Evolutionary conservation across 805 yeast species (phyloP).

Genomic region (Candida caryicola): DNA sequence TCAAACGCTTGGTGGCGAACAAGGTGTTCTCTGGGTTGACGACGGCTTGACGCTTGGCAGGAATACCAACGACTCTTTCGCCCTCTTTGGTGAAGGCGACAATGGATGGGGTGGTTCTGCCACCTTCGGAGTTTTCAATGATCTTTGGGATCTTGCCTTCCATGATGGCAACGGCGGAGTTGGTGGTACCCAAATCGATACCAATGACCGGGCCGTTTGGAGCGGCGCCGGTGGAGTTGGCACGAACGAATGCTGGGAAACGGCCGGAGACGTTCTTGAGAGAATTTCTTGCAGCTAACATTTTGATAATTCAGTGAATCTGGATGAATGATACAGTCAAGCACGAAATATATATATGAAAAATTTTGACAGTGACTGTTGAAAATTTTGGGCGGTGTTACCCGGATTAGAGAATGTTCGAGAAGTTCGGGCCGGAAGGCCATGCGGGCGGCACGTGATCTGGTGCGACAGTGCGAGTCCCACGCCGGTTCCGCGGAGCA

Average conservation of each 20-base stretch:
- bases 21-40: slow-evolving; percentile 92
- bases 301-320: slow-evolving; percentile 11
- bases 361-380: slow-evolving; percentile 5
- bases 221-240: slow-evolving; percentile 28
- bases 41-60: slow-evolving; percentile 95
- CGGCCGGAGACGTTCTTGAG: slow-evolving; percentile 38
- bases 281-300: slow-evolving; percentile 45
- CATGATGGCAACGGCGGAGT: slow-evolving; percentile 85
- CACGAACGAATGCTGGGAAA: slow-evolving; percentile 26
- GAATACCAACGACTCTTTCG: slow-evolving; percentile 88
- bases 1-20: slow-evolving; percentile 91
- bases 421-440: slow-evolving; percentile 3
- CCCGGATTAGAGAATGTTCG: slow-evolving; percentile 16
- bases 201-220: slow-evolving; percentile 65
- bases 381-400: slow-evolving; percentile 23
- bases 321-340: neutral
- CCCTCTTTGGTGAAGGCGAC: slow-evolving; percentile 93
- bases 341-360: neutral
- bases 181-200: slow-evolving; percentile 85
- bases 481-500: too few species aligned
- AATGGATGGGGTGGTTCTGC: slow-evolving; percentile 81
- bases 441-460: too few species aligned
- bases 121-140: slow-evolving; percentile 69
- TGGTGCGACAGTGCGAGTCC: too few species aligned
- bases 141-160: slow-evolving; percentile 76